A percentile compares a stretch with the other conserved stretches of the same genome.
These are phyloP conservation scores for Auriculariales sp. DNA, from an alignment of 768 basidiomycete genomes.

Conservation along the genomic window DNA sequence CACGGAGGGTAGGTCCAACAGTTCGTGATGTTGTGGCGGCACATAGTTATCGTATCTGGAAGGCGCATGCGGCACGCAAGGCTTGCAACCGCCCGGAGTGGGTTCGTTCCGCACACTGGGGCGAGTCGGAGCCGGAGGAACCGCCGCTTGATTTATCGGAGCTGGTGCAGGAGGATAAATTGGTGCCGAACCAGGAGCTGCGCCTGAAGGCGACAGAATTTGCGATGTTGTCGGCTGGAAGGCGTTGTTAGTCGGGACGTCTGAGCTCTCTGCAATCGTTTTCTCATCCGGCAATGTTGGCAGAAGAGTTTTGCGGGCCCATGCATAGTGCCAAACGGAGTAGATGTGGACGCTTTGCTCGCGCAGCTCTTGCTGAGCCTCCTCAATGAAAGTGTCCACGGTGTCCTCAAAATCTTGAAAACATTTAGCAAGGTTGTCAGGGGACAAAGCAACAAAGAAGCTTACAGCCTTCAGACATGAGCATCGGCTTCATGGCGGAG, in stretches of 20 bases:
- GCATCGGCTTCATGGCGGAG: conserved; percentile 12
- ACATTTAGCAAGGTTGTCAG: conserved; percentile 7
- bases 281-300: background rate
- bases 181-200: background rate
- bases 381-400: conserved; percentile 11
- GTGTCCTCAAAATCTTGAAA: conserved; percentile 5
- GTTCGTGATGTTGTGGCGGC: background rate
- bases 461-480: conserved; percentile 9
- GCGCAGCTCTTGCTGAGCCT: conserved; percentile 14
- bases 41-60: background rate
- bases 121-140: background rate
- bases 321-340: conserved; percentile 19
- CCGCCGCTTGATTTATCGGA: background rate
- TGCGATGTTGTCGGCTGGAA: background rate
- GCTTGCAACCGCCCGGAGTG: background rate
- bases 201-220: background rate
- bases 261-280: too few relatives aligned
- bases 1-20: background rate
- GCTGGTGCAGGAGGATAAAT: background rate
- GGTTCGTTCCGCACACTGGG: background rate
- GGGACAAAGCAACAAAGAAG: background rate
- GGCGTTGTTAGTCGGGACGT: background rate
- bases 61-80: background rate
- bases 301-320: conserved; percentile 10
- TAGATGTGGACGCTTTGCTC: conserved; percentile 14